phyloP scores from a whole-genome alignment of 495 filamentous ascomycete genomes.

The Trichoderma reesei region DNA sequence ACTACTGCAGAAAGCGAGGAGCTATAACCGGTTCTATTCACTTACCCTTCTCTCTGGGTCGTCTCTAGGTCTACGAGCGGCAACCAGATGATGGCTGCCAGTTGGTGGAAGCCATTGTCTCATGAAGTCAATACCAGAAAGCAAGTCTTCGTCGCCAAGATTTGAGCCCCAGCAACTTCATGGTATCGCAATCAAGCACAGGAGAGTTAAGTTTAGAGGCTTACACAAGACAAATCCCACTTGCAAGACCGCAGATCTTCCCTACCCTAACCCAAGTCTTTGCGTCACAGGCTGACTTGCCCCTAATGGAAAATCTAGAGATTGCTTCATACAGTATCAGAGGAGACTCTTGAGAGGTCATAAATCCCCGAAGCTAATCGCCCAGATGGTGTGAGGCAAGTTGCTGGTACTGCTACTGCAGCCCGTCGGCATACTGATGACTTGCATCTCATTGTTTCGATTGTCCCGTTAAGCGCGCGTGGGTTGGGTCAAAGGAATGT shows the following conservation, averaged over 20 bases:
- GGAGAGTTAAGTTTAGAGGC: not conserved
- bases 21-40: not conserved
- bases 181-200: not conserved
- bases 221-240: not conserved
- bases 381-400: not conserved
- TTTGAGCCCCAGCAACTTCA: too few relatives aligned
- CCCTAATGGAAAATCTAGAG: not conserved
- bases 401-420: not conserved
- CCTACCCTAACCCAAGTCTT: not conserved
- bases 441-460: too few relatives aligned
- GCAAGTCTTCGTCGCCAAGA: too few relatives aligned
- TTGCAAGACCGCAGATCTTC: not conserved
- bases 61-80: not conserved
- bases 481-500: not conserved
- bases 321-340: not conserved
- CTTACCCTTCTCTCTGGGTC: not conserved
- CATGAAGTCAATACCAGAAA: too few relatives aligned
- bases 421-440: not conserved
- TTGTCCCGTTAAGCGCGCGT: not conserved
- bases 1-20: not conserved
- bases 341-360: not conserved
- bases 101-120: too few relatives aligned
- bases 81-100: too few relatives aligned
- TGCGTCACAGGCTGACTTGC: slow-evolving; percentile 1
- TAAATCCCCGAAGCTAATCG: not conserved